Evolutionary conservation across 371 early-diverging fungal species (phyloP).

Genomic region (Apophysomyces trapeziformis): DNA sequence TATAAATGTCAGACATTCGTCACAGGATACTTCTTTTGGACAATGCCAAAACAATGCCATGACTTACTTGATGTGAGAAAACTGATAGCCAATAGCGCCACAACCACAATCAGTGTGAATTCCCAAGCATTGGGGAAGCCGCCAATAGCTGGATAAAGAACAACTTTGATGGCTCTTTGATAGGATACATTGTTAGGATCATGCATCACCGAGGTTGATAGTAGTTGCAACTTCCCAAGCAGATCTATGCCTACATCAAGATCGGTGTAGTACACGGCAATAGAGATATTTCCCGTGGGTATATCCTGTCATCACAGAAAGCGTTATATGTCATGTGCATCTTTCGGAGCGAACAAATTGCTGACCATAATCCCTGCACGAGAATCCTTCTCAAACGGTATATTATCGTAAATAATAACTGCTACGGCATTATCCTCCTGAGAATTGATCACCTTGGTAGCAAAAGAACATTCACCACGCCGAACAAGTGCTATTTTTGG

Average conservation of each 20-base stretch:
- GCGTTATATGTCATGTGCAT: background rate
- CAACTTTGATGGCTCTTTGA: conserved; percentile 35
- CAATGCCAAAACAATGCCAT: conserved; percentile 2
- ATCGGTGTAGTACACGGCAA: conserved; percentile 47
- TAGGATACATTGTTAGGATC: conserved; percentile 26
- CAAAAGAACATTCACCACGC: conserved; percentile 41
- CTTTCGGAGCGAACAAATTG: background rate
- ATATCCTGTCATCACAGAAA: conserved; percentile 31
- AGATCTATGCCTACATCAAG: conserved; percentile 37
- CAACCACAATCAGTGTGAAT: conserved; percentile 58
- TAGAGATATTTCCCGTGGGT: conserved; percentile 34
- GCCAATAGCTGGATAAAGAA: conserved; percentile 45
- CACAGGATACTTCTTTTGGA: conserved; percentile 5
- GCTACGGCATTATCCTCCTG: conserved; percentile 43
- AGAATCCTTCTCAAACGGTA: conserved; percentile 43
- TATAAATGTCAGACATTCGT: background rate
- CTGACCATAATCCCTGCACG: conserved; percentile 31
- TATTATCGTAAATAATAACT: conserved; percentile 45
- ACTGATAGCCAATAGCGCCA: conserved; percentile 57
- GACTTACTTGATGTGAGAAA: conserved; percentile 56
- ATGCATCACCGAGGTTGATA: conserved; percentile 15
- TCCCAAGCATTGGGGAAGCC: conserved; percentile 61
- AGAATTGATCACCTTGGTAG: conserved; percentile 38
- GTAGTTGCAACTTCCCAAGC: conserved; percentile 26
- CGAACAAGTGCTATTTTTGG: conserved; percentile 49